These are phyloP conservation scores for Sugiyamaella valdiviana DNA, from an alignment of 805 yeast genomes.

Conservation along the genomic window DNA sequence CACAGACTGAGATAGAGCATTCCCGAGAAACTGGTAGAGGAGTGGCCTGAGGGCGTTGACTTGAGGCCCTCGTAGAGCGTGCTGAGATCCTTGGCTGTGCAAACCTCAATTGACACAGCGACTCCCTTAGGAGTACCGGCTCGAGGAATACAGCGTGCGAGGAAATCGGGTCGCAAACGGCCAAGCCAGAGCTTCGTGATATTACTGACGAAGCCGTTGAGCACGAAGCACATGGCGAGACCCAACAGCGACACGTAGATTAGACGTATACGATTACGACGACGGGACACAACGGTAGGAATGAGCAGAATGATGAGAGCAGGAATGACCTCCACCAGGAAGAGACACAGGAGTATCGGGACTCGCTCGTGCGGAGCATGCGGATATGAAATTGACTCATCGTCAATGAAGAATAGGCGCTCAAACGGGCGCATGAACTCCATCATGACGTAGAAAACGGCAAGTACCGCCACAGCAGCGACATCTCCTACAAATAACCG, in stretches of 20 bases:
- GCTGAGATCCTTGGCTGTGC: constrained; percentile 29
- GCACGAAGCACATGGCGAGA: constrained; percentile 49
- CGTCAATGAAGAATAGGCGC: constrained; percentile 71
- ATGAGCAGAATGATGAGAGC: constrained; percentile 20
- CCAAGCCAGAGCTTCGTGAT: constrained; percentile 79
- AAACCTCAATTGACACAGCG: constrained; percentile 30
- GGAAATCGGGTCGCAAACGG: constrained; percentile 85
- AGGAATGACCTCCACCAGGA: constrained; percentile 14
- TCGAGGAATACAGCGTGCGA: constrained; percentile 75
- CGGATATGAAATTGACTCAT: constrained; percentile 75
- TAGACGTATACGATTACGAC: constrained; percentile 35
- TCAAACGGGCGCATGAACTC: constrained; percentile 52
- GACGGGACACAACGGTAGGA: constrained; percentile 26
- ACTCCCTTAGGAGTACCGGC: constrained; percentile 44
- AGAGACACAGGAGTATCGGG: constrained; percentile 45
- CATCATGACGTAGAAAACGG: constrained; percentile 5
- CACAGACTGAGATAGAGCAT: constrained; percentile 43
- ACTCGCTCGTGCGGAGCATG: constrained; percentile 71
- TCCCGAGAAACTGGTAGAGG: constrained; percentile 48
- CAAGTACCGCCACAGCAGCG: constrained; percentile 10
- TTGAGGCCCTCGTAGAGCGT: constrained; percentile 47
- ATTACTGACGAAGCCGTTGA: constrained; percentile 63
- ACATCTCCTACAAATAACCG: constrained; percentile 15
- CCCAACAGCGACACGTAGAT: constrained; percentile 65
- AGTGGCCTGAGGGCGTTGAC: constrained; percentile 54